These are phyloP conservation scores for Diaporthe ilicicola DNA, from an alignment of 2,329 filamentous ascomycete genomes.

Conservation along the genomic window DNA sequence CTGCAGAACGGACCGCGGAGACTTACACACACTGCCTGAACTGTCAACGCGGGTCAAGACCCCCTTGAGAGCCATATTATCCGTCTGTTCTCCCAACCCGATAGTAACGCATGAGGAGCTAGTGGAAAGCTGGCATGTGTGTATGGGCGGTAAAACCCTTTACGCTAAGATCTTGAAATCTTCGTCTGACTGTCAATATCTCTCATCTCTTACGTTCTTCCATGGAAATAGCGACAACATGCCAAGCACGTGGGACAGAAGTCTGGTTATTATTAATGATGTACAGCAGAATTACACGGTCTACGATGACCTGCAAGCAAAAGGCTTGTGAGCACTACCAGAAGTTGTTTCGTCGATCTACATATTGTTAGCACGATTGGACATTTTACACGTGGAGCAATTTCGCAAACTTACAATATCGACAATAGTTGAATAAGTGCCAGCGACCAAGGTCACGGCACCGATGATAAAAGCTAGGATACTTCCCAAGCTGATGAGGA, in stretches of 20 bases:
- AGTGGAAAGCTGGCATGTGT: background rate
- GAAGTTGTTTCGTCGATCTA: constrained; percentile 9
- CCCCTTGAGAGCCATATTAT: background rate
- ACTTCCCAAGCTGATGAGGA: constrained; percentile 35
- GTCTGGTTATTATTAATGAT: background rate
- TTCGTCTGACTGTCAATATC: background rate
- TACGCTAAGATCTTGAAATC: background rate
- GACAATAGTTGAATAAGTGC: constrained; percentile 40
- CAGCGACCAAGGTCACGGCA: constrained; percentile 39
- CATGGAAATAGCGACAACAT: background rate
- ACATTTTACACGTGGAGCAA: background rate
- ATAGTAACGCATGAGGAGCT: too few relatives aligned
- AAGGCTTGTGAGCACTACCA: constrained; percentile 12
- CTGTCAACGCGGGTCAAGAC: too few relatives aligned
- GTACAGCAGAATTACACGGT: background rate
- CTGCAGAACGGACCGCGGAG: too few relatives aligned
- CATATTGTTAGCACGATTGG: background rate
- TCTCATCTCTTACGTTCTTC: background rate
- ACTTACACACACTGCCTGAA: too few relatives aligned
- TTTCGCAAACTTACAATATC: constrained; percentile 39
- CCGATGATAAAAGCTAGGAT: constrained; percentile 38
- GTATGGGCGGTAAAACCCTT: background rate
- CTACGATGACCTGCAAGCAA: constrained; percentile 3
- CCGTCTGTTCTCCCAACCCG: background rate
- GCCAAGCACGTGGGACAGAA: too few relatives aligned